These are phyloP conservation scores for Elsinoe fawcettii DNA, from an alignment of 2,329 filamentous ascomycete species.

Conservation along the genomic window DNA sequence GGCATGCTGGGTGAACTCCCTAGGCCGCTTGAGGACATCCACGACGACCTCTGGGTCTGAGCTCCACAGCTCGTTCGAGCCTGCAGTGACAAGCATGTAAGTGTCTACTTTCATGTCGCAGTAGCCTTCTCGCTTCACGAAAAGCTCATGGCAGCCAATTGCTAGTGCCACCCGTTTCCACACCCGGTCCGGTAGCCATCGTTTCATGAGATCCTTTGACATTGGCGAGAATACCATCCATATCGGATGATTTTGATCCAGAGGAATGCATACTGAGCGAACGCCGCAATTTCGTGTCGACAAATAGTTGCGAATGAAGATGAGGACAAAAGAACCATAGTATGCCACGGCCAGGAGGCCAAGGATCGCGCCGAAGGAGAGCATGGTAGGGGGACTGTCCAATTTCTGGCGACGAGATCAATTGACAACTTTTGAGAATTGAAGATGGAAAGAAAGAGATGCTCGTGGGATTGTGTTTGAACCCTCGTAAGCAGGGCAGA, in stretches of 20 bases:
- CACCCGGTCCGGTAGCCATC: not conserved
- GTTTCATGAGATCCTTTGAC: not conserved
- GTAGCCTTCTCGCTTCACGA: not conserved
- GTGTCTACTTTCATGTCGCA: not conserved
- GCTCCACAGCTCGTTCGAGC: not conserved
- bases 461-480: too few relatives aligned
- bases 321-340: not conserved
- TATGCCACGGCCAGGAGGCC: not conserved
- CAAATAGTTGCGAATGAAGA: not conserved
- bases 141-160: not conserved
- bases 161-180: not conserved
- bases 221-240: not conserved
- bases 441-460: too few relatives aligned
- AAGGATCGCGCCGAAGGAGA: not conserved
- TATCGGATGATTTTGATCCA: not conserved
- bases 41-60: not conserved
- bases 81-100: not conserved
- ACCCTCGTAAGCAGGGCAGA: too few relatives aligned
- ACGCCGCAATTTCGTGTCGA: not conserved
- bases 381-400: not conserved
- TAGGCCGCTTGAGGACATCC: not conserved
- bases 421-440: too few relatives aligned
- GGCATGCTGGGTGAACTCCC: not conserved
- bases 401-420: not conserved
- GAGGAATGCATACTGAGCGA: not conserved